Percentiles rank a stretch among this genome's conserved stretches.
phyloP scores from a whole-genome alignment of 768 basidiomycete species.

The Collybia nuda region DNA sequence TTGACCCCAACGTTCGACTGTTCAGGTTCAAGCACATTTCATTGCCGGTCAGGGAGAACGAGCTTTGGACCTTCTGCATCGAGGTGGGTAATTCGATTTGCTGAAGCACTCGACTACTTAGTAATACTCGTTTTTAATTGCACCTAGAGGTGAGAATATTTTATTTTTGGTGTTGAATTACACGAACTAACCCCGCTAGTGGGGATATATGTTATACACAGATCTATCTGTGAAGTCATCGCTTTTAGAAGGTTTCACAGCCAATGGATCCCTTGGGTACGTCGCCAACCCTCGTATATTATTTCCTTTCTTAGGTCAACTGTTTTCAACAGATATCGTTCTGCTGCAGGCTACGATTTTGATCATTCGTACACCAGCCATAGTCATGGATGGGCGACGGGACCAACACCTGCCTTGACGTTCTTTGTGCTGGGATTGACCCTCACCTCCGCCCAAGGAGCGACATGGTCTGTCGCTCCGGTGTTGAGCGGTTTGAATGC shows the following conservation, averaged over 20 bases:
- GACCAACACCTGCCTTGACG: slow-evolving; percentile 47
- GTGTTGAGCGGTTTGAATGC: slow-evolving; percentile 37
- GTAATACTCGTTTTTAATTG: not conserved
- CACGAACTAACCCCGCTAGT: slow-evolving; percentile 16
- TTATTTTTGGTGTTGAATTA: not conserved
- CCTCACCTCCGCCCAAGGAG: slow-evolving; percentile 38
- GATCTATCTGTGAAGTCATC: slow-evolving; percentile 39
- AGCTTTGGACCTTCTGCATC: slow-evolving; percentile 43
- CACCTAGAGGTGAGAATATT: slow-evolving; percentile 10
- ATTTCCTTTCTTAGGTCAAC: no score
- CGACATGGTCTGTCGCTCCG: slow-evolving; percentile 42
- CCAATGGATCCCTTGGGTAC: slow-evolving; percentile 45
- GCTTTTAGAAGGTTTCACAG: slow-evolving; percentile 46
- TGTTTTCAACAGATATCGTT: slow-evolving; percentile 32
- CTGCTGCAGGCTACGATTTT: slow-evolving; percentile 43
- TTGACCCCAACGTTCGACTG: not conserved
- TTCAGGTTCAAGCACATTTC: slow-evolving; percentile 50
- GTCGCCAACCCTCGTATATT: slow-evolving; percentile 4
- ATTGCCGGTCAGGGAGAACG: slow-evolving; percentile 41
- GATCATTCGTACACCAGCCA: slow-evolving; percentile 47
- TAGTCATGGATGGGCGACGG: slow-evolving; percentile 49
- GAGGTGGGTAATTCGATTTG: slow-evolving; percentile 16
- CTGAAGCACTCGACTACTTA: not conserved
- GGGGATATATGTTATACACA: slow-evolving; percentile 52
- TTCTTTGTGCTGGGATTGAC: slow-evolving; percentile 46